Conservation (phyloP, 768 basidiomycete genomes). For the Rhizopogon rudus region DNA sequence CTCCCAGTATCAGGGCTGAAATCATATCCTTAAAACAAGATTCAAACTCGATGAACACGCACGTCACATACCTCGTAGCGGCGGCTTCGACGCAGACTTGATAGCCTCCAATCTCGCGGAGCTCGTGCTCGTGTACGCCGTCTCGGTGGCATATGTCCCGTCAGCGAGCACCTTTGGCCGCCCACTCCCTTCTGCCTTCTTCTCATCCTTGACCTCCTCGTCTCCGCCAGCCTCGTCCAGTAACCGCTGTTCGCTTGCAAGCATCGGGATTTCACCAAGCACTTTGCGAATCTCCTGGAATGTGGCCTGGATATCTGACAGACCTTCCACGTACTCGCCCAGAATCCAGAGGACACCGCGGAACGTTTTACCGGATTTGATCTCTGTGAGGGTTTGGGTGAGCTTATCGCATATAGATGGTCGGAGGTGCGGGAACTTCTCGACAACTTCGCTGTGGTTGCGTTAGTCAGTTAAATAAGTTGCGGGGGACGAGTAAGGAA, state of each 20-base stretch:
- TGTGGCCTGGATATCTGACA: conserved; percentile 61
- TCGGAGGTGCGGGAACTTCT: conserved; percentile 92
- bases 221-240: conserved; percentile 66
- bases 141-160: conserved; percentile 97
- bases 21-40: background rate
- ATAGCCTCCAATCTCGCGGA: conserved; percentile 71
- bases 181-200: conserved; percentile 39
- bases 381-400: conserved; percentile 72
- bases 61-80: conserved; percentile 61
- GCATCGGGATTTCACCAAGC: conserved; percentile 95
- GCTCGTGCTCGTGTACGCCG: conserved; percentile 68
- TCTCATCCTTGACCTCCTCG: conserved; percentile 33
- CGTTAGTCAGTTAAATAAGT: background rate
- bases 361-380: conserved; percentile 98
- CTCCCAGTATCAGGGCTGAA: conserved; percentile 80
- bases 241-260: conserved; percentile 82
- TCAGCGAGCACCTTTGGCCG: conserved; percentile 86
- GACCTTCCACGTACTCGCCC: conserved; percentile 85
- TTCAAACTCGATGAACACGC: background rate
- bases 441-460: conserved; percentile 77
- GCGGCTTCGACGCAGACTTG: conserved; percentile 86
- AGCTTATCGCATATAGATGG: conserved; percentile 81
- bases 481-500: background rate
- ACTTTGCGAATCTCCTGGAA: conserved; percentile 80
- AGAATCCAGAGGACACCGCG: conserved; percentile 96